Evolutionary conservation across 306 rosid genomes (phyloP).

Genomic region (Prosopis cineraria): DNA sequence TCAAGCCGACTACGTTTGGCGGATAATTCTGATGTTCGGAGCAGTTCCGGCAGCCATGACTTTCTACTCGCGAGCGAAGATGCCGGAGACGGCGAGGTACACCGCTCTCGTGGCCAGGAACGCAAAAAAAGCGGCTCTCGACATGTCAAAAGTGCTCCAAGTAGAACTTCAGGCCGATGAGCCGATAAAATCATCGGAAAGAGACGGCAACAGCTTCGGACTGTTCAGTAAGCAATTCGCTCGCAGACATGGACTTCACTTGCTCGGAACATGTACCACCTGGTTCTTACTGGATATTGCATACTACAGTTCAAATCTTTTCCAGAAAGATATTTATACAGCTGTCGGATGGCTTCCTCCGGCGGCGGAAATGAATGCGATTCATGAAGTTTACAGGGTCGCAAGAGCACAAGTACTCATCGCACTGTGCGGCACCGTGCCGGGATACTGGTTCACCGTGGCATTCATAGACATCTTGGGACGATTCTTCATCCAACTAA

Average conservation of each 20-base stretch:
- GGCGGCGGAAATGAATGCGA: slow-evolving; percentile 43
- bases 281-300: slow-evolving; percentile 60
- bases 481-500: slow-evolving; percentile 42
- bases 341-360: slow-evolving; percentile 49
- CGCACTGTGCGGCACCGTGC: slow-evolving; percentile 51
- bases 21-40: slow-evolving; percentile 51
- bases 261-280: slow-evolving; percentile 40
- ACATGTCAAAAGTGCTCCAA: slow-evolving; percentile 47
- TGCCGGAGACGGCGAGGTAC: slow-evolving; percentile 52
- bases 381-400: slow-evolving; percentile 47
- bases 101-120: slow-evolving; percentile 52
- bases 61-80: slow-evolving; percentile 37
- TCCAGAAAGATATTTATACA: slow-evolving; percentile 56
- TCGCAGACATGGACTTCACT: slow-evolving; percentile 38
- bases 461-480: slow-evolving; percentile 44
- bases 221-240: slow-evolving; percentile 33
- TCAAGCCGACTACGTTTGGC: slow-evolving; percentile 49
- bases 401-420: slow-evolving; percentile 52
- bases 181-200: neutral
- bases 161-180: slow-evolving; percentile 18
- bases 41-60: slow-evolving; percentile 43
- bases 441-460: slow-evolving; percentile 59
- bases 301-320: slow-evolving; percentile 46
- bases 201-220: slow-evolving; percentile 23
- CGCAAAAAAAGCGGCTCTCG: slow-evolving; percentile 36